phyloP scores from a whole-genome alignment of 2,329 filamentous ascomycete species.

The Penicillium palitans region DNA sequence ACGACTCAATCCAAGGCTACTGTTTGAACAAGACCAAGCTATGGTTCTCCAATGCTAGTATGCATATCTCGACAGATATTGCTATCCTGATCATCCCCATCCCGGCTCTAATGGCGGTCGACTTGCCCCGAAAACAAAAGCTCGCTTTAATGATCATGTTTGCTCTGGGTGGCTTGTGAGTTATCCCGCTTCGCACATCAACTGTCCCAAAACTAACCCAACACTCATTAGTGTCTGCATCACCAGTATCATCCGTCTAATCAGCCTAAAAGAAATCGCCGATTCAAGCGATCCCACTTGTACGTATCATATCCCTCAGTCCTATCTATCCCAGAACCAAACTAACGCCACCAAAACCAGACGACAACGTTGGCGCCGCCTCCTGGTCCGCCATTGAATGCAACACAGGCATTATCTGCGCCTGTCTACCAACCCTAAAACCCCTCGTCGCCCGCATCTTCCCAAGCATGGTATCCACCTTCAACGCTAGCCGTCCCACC shows the following conservation, averaged over 20 bases:
- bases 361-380: constrained; percentile 38
- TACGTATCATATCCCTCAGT: constrained; percentile 15
- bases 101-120: constrained; percentile 42
- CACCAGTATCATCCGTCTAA: constrained; percentile 37
- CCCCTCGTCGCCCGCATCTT: constrained; percentile 36
- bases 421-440: constrained; percentile 43
- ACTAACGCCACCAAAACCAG: constrained; percentile 19
- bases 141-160: constrained; percentile 46
- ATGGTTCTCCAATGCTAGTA: constrained; percentile 47
- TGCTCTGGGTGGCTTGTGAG: constrained; percentile 41
- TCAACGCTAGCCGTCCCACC: constrained; percentile 21
- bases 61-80: constrained; percentile 49
- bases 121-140: constrained; percentile 46
- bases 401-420: constrained; percentile 45
- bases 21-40: constrained; percentile 44
- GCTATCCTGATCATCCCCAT: constrained; percentile 48
- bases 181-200: not conserved
- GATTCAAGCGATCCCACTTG: constrained; percentile 39
- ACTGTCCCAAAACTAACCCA: not conserved
- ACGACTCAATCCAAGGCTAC: constrained; percentile 28
- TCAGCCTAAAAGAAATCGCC: constrained; percentile 34
- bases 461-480: constrained; percentile 32
- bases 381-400: constrained; percentile 44
- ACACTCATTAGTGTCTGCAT: constrained; percentile 31
- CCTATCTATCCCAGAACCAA: not conserved